These are phyloP conservation scores for Umbilicus rupestris DNA, from an alignment of 164 flowering plant species.

Conservation along the genomic window DNA sequence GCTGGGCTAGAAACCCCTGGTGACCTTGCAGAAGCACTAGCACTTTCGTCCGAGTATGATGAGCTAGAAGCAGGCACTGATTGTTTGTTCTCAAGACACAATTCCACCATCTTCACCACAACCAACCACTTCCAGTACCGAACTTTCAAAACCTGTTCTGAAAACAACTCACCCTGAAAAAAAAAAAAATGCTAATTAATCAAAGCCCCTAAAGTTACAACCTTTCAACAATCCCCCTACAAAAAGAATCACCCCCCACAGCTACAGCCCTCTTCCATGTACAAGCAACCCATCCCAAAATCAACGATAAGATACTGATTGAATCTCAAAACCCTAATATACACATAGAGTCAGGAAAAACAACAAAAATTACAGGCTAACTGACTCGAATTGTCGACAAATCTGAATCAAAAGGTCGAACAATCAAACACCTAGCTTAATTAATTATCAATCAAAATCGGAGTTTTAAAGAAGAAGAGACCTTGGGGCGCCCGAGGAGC, in stretches of 20 bases:
- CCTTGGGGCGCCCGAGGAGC: background rate
- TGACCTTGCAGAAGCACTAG: background rate
- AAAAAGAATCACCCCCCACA: background rate
- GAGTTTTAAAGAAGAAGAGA: background rate
- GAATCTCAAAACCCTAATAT: background rate
- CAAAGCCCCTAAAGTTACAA: background rate
- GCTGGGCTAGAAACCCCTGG: slow-evolving; percentile 5
- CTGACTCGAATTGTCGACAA: background rate
- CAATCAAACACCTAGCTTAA: background rate
- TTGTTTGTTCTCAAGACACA: slow-evolving; percentile 6
- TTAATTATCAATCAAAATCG: background rate
- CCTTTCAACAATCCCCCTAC: background rate
- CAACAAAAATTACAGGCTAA: background rate
- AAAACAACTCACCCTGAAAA: background rate
- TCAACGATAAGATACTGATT: background rate
- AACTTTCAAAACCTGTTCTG: background rate
- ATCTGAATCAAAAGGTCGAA: background rate
- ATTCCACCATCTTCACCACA: slow-evolving; percentile 4
- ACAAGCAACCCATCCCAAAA: background rate
- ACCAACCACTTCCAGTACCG: background rate
- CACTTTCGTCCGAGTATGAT: background rate
- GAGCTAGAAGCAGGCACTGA: slow-evolving; percentile 2
- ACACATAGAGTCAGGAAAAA: background rate
- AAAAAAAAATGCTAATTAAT: background rate
- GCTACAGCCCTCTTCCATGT: background rate